These are phyloP conservation scores for Geranomyces michiganensis DNA, from an alignment of 192 early-diverging fungal genomes.

Conservation along the genomic window DNA sequence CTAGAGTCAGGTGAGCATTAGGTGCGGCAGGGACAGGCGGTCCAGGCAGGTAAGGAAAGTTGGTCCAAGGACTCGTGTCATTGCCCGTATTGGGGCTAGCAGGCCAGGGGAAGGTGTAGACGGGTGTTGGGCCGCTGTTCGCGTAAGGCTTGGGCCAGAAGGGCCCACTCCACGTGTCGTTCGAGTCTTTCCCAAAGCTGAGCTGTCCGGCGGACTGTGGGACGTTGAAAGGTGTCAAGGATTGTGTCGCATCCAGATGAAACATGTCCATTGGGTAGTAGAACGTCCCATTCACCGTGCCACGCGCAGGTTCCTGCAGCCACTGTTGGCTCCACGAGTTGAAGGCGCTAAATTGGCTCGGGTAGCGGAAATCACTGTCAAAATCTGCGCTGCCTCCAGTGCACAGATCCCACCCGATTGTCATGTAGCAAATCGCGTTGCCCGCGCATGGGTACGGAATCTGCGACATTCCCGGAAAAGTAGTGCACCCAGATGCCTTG, in stretches of 20 bases:
- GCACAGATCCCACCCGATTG: background rate
- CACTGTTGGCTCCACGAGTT: background rate
- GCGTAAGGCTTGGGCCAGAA: background rate
- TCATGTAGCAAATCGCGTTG: background rate
- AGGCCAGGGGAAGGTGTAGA: constrained; percentile 7
- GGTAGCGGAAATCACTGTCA: background rate
- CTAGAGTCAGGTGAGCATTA: constrained; percentile 2
- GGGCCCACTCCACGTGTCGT: constrained; percentile 9
- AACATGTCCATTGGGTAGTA: background rate
- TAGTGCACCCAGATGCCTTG: background rate
- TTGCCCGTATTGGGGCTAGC: background rate
- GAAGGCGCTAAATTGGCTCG: background rate
- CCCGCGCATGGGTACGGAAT: background rate
- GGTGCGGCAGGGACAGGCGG: background rate
- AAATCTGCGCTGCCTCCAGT: background rate
- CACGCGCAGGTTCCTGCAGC: constrained; percentile 1
- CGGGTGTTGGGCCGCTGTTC: background rate
- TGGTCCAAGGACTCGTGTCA: background rate
- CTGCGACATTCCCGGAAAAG: background rate
- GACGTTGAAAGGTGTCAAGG: background rate
- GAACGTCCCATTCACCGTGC: constrained; percentile 1
- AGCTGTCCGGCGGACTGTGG: background rate
- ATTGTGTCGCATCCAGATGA: constrained; percentile 1
- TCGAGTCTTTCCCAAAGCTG: background rate
- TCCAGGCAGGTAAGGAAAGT: constrained; percentile 8